Base-by-base conservation (phyloP, 495 filamentous ascomycete species). In the Achaetomiella virescens region DNA sequence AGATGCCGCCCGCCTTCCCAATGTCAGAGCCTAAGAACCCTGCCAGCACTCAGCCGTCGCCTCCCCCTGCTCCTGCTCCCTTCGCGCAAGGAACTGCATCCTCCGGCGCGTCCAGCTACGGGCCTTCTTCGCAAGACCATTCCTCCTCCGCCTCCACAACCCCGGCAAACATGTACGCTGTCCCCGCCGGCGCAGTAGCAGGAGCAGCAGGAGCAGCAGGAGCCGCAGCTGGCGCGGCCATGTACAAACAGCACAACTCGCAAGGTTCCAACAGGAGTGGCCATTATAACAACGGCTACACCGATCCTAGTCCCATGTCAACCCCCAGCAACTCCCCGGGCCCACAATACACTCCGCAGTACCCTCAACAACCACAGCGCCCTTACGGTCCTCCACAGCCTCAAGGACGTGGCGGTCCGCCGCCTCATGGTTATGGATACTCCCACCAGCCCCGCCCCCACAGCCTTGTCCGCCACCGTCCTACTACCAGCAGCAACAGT, bases 301-400 rank as follows among this genome's bases (percentile, higher is more conserved):
- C 31, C 3, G 58, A 45, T 8, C 58, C 58, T 3, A 60, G 47
- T 47, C 58, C 47, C 0, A 15, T 52, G 18, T 33, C 47, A 8
- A 60, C 53, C 2, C 59, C 58, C 6, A 11, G 17, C 31, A 20
- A 12, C 22, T 46, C 38, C 47, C 57, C 52, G 0, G 18, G 33
- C 17, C 36, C 52, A 10, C 41, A 42, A 4, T 42, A 27, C 17
- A 8, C 15, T 20, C 54, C 43, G 22, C 35, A 45, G 0, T 40
- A 42, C 45, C 20, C 25, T 4, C 44, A 46, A 24, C 41, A 45
- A 25, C 22, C 27, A 17, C 38, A 48, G 27, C 4, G 27, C 4
- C 27, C 27, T 5, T 31, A 31, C 9, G 27, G 35, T 27, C 27
- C 44, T 2, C 52, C 27, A 9, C 27, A 4, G 27, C 5, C 5